Base-by-base conservation (phyloP, 1,284 basidiomycete genomes). In the Irpex lacteus region DNA sequence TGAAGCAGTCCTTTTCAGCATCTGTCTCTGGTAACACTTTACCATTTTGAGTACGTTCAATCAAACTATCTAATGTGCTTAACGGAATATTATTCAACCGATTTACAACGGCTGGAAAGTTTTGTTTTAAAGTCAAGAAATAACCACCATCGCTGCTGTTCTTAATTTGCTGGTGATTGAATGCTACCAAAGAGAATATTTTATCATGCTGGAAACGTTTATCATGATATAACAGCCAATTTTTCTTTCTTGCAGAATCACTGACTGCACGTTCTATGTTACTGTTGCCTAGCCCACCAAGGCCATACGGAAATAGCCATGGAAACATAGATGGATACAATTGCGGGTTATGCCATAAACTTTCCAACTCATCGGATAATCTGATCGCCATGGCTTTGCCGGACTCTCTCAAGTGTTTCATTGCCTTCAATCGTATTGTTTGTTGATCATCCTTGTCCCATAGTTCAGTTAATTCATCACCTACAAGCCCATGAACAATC, bases 81-180 rank as follows among this genome's bases (percentile, higher is more conserved):
- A 59, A 57, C 60, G 80, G 63, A 0, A 80, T 32, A 11, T 59
- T 66, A 1, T 73, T 37, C 0, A 80, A 18, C 5, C 73, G 37
- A 1, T 72, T 47, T 8, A 72, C 60, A 6, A 80, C 70, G 7
- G 67, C 56, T 4, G 62, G 15, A 68, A 78, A 76, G 8, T 71
- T 69, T 0, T 52, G 15, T n/a, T 68, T 69, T 13, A 75, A 64
- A 1, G 71, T 70, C 0, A 76, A 26, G 0, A 80, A 40, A 66
- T 72, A 78, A 3, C 76, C 73, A 4, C 69, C 72, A 5, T 61
- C 67, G 1, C 68, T 67, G 21, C 64, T 63, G 0, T 65, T 47
- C 55, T 73, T 77, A 0, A 81, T 74, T 65, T 81, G 79, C 37
- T 76, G 66, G 63, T 81, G 76, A 67, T 76, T 79, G 44, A 81